Evolutionary conservation across 73 alveolate genomes (phyloP).

Genomic region (Uronychia binucleata): DNA sequence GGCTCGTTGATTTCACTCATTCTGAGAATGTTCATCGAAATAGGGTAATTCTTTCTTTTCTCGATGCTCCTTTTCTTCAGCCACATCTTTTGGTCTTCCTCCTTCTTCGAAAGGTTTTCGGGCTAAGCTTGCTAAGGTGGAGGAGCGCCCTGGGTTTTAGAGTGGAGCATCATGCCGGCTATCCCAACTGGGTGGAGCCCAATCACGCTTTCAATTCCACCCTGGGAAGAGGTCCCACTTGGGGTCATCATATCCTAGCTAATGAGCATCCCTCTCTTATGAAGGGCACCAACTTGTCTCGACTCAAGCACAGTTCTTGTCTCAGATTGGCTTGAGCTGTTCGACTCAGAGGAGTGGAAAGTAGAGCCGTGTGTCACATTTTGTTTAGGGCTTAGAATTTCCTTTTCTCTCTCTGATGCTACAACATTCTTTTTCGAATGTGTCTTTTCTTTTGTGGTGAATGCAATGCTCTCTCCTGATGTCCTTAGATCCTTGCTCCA

Average conservation of each 20-base stretch:
- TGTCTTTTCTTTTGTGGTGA: too few species aligned
- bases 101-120: too few species aligned
- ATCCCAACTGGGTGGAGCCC: not conserved
- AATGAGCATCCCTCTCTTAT: not conserved
- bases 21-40: not conserved
- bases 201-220: not conserved
- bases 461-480: too few species aligned
- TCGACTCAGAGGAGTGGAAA: not conserved
- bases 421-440: too few species aligned
- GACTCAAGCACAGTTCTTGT: not conserved
- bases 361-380: too few species aligned
- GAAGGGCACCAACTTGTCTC: not conserved
- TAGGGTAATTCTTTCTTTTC: not conserved
- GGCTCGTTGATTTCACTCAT: not conserved
- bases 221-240: not conserved
- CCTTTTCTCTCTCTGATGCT: too few species aligned
- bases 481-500: too few species aligned
- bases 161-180: too few species aligned
- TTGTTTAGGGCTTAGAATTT: too few species aligned
- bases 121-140: too few species aligned
- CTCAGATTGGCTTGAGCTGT: not conserved
- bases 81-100: too few species aligned
- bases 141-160: too few species aligned
- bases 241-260: not conserved
- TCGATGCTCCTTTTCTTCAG: not conserved